Base-by-base conservation (phyloP, 169 alveolate species). In the Babesia gibsoni region DNA sequence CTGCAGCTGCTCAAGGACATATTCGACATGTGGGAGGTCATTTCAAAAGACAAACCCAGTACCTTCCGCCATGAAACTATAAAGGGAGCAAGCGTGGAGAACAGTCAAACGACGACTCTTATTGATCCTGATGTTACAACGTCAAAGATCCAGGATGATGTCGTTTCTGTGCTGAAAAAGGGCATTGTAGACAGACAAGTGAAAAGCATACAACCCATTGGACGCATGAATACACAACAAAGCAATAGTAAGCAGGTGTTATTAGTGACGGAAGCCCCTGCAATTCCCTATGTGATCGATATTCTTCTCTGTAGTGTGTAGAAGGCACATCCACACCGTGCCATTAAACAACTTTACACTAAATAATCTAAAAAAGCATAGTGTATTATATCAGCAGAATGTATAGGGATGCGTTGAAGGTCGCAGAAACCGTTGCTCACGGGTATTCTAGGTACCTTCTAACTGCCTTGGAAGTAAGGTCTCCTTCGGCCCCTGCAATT, bases 271-370 rank as follows among this genome's bases (percentile, higher is more conserved):
- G 84, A 75, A 52, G 41, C 68, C 10, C 77, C 49, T 12, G 80
- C 57, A 6, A 10, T 49, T n/a, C 84, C 84, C n/a, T 75, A 75
- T 37, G 64, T 41, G 63, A 61, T 75, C 5, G 84, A 75, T 79
- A 75, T 75, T 29, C 61, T 75, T 10, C 20, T 75, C 35, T 56
- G 52, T 45, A 37, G 67, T 52, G 67, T 66, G 67, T 66, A 66
- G 29, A 20, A 10, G 30, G 27, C 16, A 9, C 57, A 48, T 48
- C 12, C 12, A 8, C 57, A 48, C 7, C 27, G 25, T 23, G 23
- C n/a, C 48, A 52, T 18, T 27, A 5, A 12, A 14, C 52, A 12
- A 30, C 25, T 6, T 3, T 14, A 20, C 23, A 14, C 52, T 20
- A 10, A 20, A 45, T 45, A 45, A 45, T 45, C 9, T 10, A 1